Conservation (phyloP, 2,329 filamentous ascomycete genomes). For the Huntiella omanensis region DNA sequence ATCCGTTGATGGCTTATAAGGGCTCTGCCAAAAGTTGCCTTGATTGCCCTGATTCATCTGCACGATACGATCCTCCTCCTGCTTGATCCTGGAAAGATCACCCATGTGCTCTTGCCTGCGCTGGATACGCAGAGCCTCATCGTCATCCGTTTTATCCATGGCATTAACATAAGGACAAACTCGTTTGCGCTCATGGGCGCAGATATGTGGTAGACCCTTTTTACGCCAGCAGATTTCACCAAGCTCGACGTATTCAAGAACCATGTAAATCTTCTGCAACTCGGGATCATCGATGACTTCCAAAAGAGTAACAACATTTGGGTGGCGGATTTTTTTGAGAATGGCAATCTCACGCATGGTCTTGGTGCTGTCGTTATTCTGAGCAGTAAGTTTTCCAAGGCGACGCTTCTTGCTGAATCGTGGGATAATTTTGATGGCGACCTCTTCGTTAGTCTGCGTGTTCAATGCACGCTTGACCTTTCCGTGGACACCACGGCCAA, state of each 20-base stretch:
- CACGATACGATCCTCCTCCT: conserved; percentile 27
- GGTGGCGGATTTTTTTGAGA: conserved; percentile 90
- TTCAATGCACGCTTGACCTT: conserved; percentile 93
- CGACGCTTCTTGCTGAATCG: conserved; percentile 85
- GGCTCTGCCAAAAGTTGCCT: conserved; percentile 46
- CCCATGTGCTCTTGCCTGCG: conserved; percentile 39
- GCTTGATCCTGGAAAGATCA: conserved; percentile 37
- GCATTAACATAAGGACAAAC: conserved; percentile 28
- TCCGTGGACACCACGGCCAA: conserved; percentile 87
- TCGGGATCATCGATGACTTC: conserved; percentile 97
- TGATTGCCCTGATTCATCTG: conserved; percentile 33
- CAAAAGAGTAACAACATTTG: conserved; percentile 87
- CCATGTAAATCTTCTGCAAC: conserved; percentile 94
- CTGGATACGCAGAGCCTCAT: conserved; percentile 41
- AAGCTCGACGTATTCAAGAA: conserved; percentile 83
- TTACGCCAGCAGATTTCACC: conserved; percentile 91
- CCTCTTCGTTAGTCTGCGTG: conserved; percentile 52
- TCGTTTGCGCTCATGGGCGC: conserved; percentile 61
- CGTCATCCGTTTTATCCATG: conserved; percentile 14
- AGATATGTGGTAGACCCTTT: conserved; percentile 68
- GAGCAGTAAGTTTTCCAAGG: conserved; percentile 59
- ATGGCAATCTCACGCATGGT: conserved; percentile 95
- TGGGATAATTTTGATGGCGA: conserved; percentile 97
- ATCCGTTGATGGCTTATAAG: not conserved
- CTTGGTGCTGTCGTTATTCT: conserved; percentile 43